Percentiles rank a stretch among this genome's conserved stretches.
These are phyloP conservation scores for Talaromyces funiculosus DNA, from an alignment of 2,329 filamentous ascomycete genomes.

Conservation along the genomic window DNA sequence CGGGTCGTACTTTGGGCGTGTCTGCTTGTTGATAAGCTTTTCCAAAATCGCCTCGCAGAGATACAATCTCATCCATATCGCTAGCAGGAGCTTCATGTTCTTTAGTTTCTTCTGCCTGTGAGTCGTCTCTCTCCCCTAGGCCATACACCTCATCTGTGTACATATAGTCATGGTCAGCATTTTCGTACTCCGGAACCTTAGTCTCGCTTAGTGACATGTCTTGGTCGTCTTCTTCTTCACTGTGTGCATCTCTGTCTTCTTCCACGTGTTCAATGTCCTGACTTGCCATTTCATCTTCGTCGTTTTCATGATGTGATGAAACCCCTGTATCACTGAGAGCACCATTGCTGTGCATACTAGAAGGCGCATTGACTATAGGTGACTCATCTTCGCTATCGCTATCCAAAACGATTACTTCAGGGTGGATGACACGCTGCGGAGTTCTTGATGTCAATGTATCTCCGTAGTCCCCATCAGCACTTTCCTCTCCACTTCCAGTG, in stretches of 20 bases:
- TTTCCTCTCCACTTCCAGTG: conserved; percentile 17
- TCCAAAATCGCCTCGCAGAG: neutral
- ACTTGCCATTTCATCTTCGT: neutral
- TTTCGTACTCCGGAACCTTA: neutral
- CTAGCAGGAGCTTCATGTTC: neutral
- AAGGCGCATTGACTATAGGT: neutral
- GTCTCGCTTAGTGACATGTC: neutral
- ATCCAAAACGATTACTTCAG: conserved; percentile 38
- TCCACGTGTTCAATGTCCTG: neutral
- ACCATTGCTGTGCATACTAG: neutral
- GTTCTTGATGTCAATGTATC: conserved; percentile 7
- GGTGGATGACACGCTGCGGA: conserved; percentile 17
- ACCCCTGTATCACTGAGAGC: neutral
- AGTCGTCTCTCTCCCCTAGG: neutral
- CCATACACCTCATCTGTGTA: neutral
- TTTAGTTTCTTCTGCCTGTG: neutral
- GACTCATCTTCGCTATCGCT: conserved; percentile 39
- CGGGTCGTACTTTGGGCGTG: neutral
- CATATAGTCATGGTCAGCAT: neutral
- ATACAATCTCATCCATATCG: neutral
- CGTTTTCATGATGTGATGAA: neutral
- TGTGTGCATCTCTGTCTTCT: neutral
- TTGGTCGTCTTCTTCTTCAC: neutral
- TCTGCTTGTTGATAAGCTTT: neutral
- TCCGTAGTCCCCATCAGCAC: conserved; percentile 10